Percentiles rank a stretch among this genome's conserved stretches.
Conservation (phyloP, 2,329 filamentous ascomycete species). For the Aspergillus cejpii region DNA sequence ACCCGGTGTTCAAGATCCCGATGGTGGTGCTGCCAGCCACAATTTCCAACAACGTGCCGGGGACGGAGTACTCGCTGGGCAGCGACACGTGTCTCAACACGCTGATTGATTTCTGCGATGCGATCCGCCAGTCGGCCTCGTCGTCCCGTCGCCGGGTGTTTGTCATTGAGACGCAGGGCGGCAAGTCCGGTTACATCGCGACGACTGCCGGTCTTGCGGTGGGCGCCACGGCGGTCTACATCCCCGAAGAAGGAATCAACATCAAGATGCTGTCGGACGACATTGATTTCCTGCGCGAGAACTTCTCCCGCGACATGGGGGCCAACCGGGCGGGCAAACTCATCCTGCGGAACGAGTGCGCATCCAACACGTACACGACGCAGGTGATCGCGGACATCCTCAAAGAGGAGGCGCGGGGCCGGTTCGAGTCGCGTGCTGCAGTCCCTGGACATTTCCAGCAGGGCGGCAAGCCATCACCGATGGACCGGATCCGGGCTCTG, state of each 20-base stretch:
- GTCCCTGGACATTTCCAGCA: conserved; percentile 94
- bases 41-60: conserved; percentile 96
- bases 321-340: conserved; percentile 85
- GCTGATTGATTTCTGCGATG: conserved; percentile 89
- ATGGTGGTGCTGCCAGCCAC: conserved; percentile 91
- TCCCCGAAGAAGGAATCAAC: conserved; percentile 90
- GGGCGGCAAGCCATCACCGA: conserved; percentile 83
- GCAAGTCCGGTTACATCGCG: conserved; percentile 86
- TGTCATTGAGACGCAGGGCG: conserved; percentile 96
- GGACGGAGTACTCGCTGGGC: conserved; percentile 92
- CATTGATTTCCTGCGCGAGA: conserved; percentile 78
- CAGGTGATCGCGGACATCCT: conserved; percentile 95
- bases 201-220: conserved; percentile 87
- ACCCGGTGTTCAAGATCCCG: conserved; percentile 83
- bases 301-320: conserved; percentile 78
- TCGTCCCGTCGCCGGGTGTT: conserved; percentile 90
- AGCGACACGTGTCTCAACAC: conserved; percentile 97
- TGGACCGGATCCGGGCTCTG: conserved; percentile 91
- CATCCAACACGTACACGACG: conserved; percentile 81
- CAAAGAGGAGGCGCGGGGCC: conserved; percentile 80
- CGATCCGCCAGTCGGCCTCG: conserved; percentile 93
- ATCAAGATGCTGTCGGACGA: conserved; percentile 88
- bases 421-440: conserved; percentile 86
- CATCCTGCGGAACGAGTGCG: conserved; percentile 94
- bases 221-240: conserved; percentile 88